phyloP scores from a whole-genome alignment of 129 eudicot species.

The Tanacetum coccineum region DNA sequence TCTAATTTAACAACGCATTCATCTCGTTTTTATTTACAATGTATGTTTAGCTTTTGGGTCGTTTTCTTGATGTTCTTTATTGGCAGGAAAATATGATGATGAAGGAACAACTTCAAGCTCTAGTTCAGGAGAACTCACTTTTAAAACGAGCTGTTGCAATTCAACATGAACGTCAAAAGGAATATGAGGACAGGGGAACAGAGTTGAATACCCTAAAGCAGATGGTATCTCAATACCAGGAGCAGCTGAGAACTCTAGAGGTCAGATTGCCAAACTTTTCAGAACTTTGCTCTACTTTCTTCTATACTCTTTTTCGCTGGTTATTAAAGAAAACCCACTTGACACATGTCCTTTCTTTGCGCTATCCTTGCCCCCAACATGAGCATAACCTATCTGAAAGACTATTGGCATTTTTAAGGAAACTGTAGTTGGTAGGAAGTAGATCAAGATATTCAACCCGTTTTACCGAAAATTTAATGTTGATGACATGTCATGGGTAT shows the following conservation, averaged over 20 bases:
- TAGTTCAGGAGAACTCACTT: conserved; percentile 72
- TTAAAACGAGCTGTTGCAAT: conserved; percentile 92
- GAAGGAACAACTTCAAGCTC: conserved; percentile 77
- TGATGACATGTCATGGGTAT: too few relatives aligned
- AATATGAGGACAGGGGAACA: conserved; percentile 66
- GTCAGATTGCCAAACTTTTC: conserved; percentile 34
- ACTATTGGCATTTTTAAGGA: background rate
- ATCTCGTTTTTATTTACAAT: background rate
- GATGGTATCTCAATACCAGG: conserved; percentile 93
- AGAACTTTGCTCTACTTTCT: background rate
- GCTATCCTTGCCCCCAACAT: background rate
- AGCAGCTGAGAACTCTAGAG: conserved; percentile 92
- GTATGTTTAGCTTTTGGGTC: conserved; percentile 6
- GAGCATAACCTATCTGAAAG: background rate
- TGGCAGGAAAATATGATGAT: conserved; percentile 63
- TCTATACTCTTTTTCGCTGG: background rate
- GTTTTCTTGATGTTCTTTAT: conserved; percentile 12
- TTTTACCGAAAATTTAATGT: too few relatives aligned
- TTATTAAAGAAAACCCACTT: too few relatives aligned
- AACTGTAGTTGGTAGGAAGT: too few relatives aligned
- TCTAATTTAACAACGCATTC: background rate
- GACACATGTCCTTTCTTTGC: background rate
- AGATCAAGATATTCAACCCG: too few relatives aligned
- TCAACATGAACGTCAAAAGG: conserved; percentile 94
- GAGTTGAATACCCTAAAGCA: conserved; percentile 85